phyloP scores from a whole-genome alignment of 805 yeast genomes.

The Lipomyces orientalis region DNA sequence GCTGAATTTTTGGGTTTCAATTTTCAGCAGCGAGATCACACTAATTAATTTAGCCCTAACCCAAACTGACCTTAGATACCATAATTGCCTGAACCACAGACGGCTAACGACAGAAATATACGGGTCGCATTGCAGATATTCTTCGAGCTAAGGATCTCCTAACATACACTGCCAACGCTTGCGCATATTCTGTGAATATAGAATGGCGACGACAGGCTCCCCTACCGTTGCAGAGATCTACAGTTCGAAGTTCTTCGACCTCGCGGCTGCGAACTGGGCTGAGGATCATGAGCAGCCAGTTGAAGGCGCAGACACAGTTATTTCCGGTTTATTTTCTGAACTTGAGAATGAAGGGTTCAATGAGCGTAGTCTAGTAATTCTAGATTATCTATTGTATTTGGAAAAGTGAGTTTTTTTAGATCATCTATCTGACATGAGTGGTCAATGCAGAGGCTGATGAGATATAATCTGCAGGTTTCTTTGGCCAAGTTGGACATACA shows the following conservation, averaged over 20 bases:
- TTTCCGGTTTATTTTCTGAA: slow-evolving; percentile 10
- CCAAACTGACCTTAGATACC: too few species aligned
- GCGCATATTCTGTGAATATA: background rate
- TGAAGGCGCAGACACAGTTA: slow-evolving; percentile 15
- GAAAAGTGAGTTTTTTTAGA: slow-evolving; percentile 33
- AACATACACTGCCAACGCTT: background rate
- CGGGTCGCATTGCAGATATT: background rate
- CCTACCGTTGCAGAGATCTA: slow-evolving; percentile 16
- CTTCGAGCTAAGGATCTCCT: background rate
- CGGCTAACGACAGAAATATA: too few species aligned
- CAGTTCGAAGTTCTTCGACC: slow-evolving; percentile 10
- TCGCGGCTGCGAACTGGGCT: slow-evolving; percentile 26
- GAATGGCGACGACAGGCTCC: background rate
- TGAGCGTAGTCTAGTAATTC: slow-evolving; percentile 7
- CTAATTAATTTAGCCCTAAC: too few species aligned
- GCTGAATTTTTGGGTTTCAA: background rate
- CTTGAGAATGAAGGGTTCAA: slow-evolving; percentile 15
- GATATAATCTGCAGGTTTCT: slow-evolving; percentile 35
- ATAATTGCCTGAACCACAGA: too few species aligned
- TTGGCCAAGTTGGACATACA: slow-evolving; percentile 53
- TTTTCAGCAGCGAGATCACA: background rate
- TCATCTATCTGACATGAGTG: slow-evolving; percentile 34
- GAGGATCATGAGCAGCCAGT: slow-evolving; percentile 2
- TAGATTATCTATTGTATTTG: slow-evolving; percentile 32
- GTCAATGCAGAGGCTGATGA: background rate